Evolutionary conservation across 2,329 filamentous ascomycete genomes (phyloP).

Genomic region (Westerdykella sp.): DNA sequence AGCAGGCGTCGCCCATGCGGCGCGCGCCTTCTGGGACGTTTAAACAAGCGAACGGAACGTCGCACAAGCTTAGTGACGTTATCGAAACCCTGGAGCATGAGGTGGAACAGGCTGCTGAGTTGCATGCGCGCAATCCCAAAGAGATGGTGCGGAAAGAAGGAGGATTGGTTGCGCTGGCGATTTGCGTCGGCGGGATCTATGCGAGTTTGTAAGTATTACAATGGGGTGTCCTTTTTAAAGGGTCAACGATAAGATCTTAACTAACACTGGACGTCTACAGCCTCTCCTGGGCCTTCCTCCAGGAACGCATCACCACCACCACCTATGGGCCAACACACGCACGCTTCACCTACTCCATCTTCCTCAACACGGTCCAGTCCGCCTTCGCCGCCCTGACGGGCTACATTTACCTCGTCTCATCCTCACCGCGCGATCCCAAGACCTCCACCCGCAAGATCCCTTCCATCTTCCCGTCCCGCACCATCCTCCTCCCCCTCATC

Average conservation of each 20-base stretch:
- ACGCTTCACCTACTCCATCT: slow-evolving; percentile 86
- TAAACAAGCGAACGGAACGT: slow-evolving; percentile 14
- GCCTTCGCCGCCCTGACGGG: slow-evolving; percentile 79
- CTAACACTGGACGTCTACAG: slow-evolving; percentile 36
- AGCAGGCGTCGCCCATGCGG: slow-evolving; percentile 17
- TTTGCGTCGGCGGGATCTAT: slow-evolving; percentile 94
- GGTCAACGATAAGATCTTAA: not conserved
- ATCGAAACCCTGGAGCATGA: slow-evolving; percentile 24
- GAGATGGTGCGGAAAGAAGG: slow-evolving; percentile 36
- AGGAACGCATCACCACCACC: slow-evolving; percentile 95
- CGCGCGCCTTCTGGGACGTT: slow-evolving; percentile 24
- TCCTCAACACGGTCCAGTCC: slow-evolving; percentile 94
- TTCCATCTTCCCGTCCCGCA: slow-evolving; percentile 68
- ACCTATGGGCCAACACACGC: slow-evolving; percentile 60
- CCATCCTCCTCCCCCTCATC: slow-evolving; percentile 70
- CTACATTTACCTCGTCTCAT: slow-evolving; percentile 66
- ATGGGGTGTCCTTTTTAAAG: not conserved
- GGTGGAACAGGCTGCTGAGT: slow-evolving; percentile 26
- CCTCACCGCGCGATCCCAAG: slow-evolving; percentile 48
- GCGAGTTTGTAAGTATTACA: slow-evolving; percentile 69
- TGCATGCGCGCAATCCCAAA: slow-evolving; percentile 26
- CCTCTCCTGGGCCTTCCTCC: slow-evolving; percentile 90
- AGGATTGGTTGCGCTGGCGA: slow-evolving; percentile 67
- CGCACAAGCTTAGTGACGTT: slow-evolving; percentile 19
- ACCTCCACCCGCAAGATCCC: slow-evolving; percentile 29